A percentile compares a stretch with the other conserved stretches of the same genome.
Evolutionary conservation across 129 eudicot species (phyloP).

Genomic region (Flaveria sonorensis): DNA sequence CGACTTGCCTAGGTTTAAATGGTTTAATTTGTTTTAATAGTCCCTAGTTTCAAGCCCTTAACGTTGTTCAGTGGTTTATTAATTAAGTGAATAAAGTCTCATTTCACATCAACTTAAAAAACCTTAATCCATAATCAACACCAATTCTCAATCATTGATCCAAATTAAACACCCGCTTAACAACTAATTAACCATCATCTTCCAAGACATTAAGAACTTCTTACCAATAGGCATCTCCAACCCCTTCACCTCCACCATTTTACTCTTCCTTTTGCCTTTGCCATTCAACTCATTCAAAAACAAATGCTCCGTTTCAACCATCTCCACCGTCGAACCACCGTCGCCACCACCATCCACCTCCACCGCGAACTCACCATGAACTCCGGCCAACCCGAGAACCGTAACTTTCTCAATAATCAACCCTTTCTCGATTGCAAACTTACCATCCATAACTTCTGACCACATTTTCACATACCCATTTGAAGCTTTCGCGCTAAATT

Average conservation of each 20-base stretch:
- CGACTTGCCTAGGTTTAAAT: no score
- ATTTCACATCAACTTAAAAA: not conserved
- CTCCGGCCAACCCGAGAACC: conserved; percentile 66
- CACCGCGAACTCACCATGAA: conserved; percentile 33
- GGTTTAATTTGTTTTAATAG: no score
- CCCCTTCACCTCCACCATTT: conserved; percentile 82
- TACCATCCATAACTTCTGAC: conserved; percentile 77
- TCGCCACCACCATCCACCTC: conserved; percentile 53
- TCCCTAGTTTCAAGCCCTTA: no score
- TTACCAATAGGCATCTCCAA: conserved; percentile 79
- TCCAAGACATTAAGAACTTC: conserved; percentile 68
- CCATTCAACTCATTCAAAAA: conserved; percentile 41
- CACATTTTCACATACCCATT: conserved; percentile 62
- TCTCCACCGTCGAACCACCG: conserved; percentile 49
- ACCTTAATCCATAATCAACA: not conserved
- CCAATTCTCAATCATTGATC: not conserved
- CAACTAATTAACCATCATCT: conserved; percentile 46
- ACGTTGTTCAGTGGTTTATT: not conserved
- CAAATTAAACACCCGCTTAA: conserved; percentile 22
- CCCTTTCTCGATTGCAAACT: conserved; percentile 70
- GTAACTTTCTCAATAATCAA: conserved; percentile 67
- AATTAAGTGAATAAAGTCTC: not conserved
- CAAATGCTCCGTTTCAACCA: conserved; percentile 43
- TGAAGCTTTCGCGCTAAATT: conserved; percentile 57
- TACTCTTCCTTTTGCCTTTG: conserved; percentile 44